Evolutionary conservation across 139 green algal genomes (phyloP).

Genomic region (Ettlia oleoabundans): DNA sequence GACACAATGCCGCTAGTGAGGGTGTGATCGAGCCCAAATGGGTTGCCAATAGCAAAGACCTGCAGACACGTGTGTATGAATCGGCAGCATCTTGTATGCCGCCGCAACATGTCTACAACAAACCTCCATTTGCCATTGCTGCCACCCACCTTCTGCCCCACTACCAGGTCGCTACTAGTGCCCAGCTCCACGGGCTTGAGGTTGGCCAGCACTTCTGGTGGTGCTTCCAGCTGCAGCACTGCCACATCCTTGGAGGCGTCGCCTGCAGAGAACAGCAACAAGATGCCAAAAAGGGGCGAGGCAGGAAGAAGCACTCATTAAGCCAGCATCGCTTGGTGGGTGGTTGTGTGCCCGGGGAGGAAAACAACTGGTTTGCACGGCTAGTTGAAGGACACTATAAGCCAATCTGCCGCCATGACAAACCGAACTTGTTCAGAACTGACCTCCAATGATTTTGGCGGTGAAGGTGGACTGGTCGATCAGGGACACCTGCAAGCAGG

Average conservation of each 20-base stretch:
- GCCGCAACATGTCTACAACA: too few relatives aligned
- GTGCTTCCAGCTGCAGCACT: slow-evolving; percentile 75
- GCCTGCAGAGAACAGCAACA: slow-evolving; percentile 6
- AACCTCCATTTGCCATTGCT: too few relatives aligned
- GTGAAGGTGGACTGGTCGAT: slow-evolving; percentile 61
- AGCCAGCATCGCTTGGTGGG: too few relatives aligned
- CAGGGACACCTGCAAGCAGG: too few relatives aligned
- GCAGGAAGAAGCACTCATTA: not conserved
- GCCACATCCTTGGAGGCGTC: slow-evolving; percentile 81
- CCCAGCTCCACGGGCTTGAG: slow-evolving; percentile 53
- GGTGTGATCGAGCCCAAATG: slow-evolving; percentile 87
- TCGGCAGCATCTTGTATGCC: too few relatives aligned
- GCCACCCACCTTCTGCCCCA: slow-evolving; percentile 70
- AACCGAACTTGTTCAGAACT: not conserved
- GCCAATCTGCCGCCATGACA: not conserved
- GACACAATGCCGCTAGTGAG: slow-evolving; percentile 77
- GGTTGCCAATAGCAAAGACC: slow-evolving; percentile 71
- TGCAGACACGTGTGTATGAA: not conserved
- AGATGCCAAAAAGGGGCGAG: not conserved
- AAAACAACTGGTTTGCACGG: too few relatives aligned
- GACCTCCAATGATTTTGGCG: slow-evolving; percentile 51
- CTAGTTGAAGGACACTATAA: too few relatives aligned
- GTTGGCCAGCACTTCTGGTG: slow-evolving; percentile 43
- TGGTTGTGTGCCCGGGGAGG: too few relatives aligned
- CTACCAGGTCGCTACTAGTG: slow-evolving; percentile 30